Conservation (phyloP, 768 basidiomycete genomes). For the Hericium erinaceus region DNA sequence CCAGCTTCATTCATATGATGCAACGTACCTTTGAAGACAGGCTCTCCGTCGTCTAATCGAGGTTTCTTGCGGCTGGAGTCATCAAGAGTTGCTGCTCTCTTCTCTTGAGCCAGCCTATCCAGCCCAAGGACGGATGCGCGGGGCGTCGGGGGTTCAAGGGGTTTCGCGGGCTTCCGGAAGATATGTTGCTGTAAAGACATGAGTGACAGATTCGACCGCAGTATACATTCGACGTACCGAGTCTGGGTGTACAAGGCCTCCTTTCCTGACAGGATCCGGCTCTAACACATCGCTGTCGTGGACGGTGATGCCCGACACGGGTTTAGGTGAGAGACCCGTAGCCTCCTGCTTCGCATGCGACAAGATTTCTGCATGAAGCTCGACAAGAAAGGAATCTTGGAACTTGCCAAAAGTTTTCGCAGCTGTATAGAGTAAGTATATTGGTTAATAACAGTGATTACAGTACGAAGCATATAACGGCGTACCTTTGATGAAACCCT, state of each 20-base stretch:
- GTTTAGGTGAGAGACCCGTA: conserved; percentile 36
- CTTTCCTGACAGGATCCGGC: conserved; percentile 67
- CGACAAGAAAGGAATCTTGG: conserved; percentile 63
- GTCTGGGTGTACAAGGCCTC: conserved; percentile 68
- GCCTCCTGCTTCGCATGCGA: conserved; percentile 61
- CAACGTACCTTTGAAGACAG: conserved; percentile 77
- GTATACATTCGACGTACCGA: conserved; percentile 31
- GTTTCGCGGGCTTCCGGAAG: conserved; percentile 68
- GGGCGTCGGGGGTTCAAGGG: conserved; percentile 69
- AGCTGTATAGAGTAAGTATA: conserved; percentile 29
- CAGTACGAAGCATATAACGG: neutral
- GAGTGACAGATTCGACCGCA: conserved; percentile 3
- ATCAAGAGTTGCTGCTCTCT: conserved; percentile 47
- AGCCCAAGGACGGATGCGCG: conserved; percentile 77
- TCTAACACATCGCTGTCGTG: conserved; percentile 77
- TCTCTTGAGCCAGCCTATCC: conserved; percentile 83
- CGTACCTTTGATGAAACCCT: conserved; percentile 63
- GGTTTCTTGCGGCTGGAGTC: conserved; percentile 57
- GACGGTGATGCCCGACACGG: conserved; percentile 68
- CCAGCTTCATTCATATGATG: neutral
- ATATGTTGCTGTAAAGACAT: conserved; percentile 52
- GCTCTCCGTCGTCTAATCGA: conserved; percentile 47
- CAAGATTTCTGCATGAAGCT: conserved; percentile 72
- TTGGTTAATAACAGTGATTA: neutral
- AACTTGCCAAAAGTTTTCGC: conserved; percentile 83